phyloP scores from a whole-genome alignment of 2,329 filamentous ascomycete genomes.

The Alternaria sp. region DNA sequence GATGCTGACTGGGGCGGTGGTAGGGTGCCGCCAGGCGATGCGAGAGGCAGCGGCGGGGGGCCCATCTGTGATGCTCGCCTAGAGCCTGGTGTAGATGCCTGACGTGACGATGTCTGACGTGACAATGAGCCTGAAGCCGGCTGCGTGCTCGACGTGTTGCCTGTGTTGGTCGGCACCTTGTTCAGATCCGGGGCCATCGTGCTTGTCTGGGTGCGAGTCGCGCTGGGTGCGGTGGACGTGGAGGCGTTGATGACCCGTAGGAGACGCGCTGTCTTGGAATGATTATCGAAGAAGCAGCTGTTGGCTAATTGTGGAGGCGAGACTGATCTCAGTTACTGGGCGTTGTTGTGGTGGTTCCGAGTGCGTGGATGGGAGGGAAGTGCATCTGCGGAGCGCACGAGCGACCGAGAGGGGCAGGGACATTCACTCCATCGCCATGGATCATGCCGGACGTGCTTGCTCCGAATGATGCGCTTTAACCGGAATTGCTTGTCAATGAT shows the following conservation, averaged over 20 bases:
- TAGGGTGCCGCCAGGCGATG: constrained; percentile 43
- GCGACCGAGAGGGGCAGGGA: constrained; percentile 27
- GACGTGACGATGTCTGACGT: constrained; percentile 31
- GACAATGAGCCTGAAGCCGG: constrained; percentile 36
- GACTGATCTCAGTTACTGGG: constrained; percentile 8
- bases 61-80: constrained; percentile 51
- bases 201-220: constrained; percentile 6
- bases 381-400: constrained; percentile 14
- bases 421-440: constrained; percentile 15
- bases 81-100: constrained; percentile 31
- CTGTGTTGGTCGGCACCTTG: constrained; percentile 42
- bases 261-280: background rate
- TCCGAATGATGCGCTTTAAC: constrained; percentile 5
- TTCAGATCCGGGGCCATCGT: constrained; percentile 60
- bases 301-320: constrained; percentile 10
- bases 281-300: background rate
- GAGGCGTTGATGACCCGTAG: background rate
- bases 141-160: constrained; percentile 23
- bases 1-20: constrained; percentile 22
- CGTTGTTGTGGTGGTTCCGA: constrained; percentile 2
- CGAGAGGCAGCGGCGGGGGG: constrained; percentile 52
- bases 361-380: constrained; percentile 11
- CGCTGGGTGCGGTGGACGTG: constrained; percentile 4
- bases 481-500: constrained; percentile 11
- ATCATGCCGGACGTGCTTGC: constrained; percentile 5